Percentiles rank a stretch among this genome's conserved stretches.
These are phyloP conservation scores for Rhodotorula sp. DNA, from an alignment of 1,284 basidiomycete species.

Conservation along the genomic window DNA sequence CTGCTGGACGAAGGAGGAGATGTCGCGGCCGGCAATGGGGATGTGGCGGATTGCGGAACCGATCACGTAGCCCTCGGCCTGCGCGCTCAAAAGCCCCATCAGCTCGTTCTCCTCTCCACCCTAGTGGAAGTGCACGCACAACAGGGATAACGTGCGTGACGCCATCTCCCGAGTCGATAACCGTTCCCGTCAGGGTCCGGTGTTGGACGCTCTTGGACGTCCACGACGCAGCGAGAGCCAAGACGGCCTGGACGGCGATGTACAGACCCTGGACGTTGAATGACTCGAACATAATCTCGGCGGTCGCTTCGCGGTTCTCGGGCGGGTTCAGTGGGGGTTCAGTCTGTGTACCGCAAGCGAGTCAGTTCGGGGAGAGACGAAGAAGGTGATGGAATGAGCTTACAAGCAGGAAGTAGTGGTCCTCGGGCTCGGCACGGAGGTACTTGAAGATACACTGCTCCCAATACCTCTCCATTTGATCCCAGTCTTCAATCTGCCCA, in stretches of 20 bases:
- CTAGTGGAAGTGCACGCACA: conserved; percentile 51
- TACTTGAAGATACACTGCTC: conserved; percentile 99
- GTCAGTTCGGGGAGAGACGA: neutral
- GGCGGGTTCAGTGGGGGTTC: conserved; percentile 98
- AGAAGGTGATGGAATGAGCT: conserved; percentile 45
- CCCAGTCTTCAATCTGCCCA: conserved; percentile 99
- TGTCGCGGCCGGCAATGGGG: conserved; percentile 96
- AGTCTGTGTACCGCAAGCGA: conserved; percentile 60
- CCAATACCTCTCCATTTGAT: conserved; percentile 98
- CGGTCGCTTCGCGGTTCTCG: conserved; percentile 98
- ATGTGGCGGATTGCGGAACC: conserved; percentile 99
- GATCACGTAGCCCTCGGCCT: conserved; percentile 95
- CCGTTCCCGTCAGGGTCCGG: conserved; percentile 66
- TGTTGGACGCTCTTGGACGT: conserved; percentile 80
- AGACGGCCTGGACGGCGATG: conserved; percentile 97
- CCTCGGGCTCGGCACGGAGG: conserved; percentile 95
- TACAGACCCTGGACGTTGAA: conserved; percentile 65
- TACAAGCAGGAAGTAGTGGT: conserved; percentile 96
- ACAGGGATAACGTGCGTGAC: conserved; percentile 96
- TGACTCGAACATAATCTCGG: conserved; percentile 93
- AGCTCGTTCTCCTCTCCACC: conserved; percentile 1
- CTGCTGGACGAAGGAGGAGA: conserved; percentile 95
- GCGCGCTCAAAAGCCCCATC: neutral
- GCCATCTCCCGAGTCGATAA: conserved; percentile 98
- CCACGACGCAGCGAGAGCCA: conserved; percentile 99